phyloP scores from a whole-genome alignment of 129 eudicot genomes.

The Flaveria trinervia region DNA sequence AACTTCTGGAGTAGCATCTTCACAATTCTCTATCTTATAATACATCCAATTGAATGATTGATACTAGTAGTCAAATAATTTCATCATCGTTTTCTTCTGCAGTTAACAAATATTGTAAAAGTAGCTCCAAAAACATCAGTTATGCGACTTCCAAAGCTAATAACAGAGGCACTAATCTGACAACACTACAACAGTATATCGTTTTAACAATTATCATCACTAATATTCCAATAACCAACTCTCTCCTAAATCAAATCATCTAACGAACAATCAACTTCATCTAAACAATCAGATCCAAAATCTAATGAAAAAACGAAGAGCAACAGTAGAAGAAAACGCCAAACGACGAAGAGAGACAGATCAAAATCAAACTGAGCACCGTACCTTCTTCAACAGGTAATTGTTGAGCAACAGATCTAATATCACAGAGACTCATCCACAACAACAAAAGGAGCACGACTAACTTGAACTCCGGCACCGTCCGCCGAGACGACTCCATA shows the following conservation, averaged over 20 bases:
- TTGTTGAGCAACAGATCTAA: slow-evolving; percentile 43
- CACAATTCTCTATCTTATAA: neutral
- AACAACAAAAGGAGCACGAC: slow-evolving; percentile 24
- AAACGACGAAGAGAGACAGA: no score
- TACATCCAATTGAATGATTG: neutral
- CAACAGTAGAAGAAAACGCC: neutral
- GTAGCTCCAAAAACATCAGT: slow-evolving; percentile 13
- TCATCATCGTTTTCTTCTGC: no score
- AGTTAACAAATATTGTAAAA: neutral
- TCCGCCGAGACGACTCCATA: slow-evolving; percentile 20
- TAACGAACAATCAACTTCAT: neutral
- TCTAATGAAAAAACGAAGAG: neutral
- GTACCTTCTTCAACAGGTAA: slow-evolving; percentile 49
- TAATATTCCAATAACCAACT: no score
- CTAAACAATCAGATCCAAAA: neutral
- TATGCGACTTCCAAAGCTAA: neutral
- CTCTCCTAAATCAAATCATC: neutral
- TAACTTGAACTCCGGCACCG: slow-evolving; percentile 15
- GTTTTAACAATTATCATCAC: no score
- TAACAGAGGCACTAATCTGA: no score
- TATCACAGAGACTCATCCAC: slow-evolving; percentile 16
- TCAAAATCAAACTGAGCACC: neutral
- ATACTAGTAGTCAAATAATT: neutral
- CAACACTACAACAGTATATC: no score
- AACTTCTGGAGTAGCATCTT: neutral